phyloP scores from a whole-genome alignment of 257 asterid genomes.

The Ajuga chamaepitys region DNA sequence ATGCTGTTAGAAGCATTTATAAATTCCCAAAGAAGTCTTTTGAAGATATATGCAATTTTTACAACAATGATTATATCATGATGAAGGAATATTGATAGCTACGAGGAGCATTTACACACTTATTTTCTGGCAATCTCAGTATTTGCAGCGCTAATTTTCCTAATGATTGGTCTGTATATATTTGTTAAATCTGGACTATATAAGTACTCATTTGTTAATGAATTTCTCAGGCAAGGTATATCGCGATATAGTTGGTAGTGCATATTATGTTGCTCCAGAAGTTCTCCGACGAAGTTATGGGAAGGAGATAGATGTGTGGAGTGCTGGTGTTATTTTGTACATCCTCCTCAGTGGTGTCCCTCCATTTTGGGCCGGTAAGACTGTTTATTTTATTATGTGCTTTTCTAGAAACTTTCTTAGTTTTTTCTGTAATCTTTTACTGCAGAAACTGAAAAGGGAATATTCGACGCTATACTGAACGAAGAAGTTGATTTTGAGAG shows the following conservation, averaged over 20 bases:
- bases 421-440: neutral
- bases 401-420: neutral
- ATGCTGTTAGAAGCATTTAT: no score
- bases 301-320: slow-evolving; percentile 84
- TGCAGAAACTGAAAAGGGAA: slow-evolving; percentile 58
- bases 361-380: slow-evolving; percentile 95
- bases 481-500: slow-evolving; percentile 48
- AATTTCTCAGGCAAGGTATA: slow-evolving; percentile 64
- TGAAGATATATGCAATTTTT: no score
- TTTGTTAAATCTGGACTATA: neutral
- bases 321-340: slow-evolving; percentile 88
- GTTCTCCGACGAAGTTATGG: slow-evolving; percentile 73
- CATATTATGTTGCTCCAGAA: slow-evolving; percentile 91
- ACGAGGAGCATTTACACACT: no score
- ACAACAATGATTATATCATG: no score
- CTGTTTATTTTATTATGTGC: neutral
- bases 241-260: slow-evolving; percentile 84
- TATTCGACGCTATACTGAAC: slow-evolving; percentile 44
- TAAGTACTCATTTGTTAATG: neutral
- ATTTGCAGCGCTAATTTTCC: neutral
- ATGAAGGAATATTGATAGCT: no score
- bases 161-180: neutral
- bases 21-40: no score
- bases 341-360: slow-evolving; percentile 88
- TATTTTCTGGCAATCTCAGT: no score